These are phyloP conservation scores for Endothia cerciana DNA, from an alignment of 2,329 filamentous ascomycete species.

Conservation along the genomic window DNA sequence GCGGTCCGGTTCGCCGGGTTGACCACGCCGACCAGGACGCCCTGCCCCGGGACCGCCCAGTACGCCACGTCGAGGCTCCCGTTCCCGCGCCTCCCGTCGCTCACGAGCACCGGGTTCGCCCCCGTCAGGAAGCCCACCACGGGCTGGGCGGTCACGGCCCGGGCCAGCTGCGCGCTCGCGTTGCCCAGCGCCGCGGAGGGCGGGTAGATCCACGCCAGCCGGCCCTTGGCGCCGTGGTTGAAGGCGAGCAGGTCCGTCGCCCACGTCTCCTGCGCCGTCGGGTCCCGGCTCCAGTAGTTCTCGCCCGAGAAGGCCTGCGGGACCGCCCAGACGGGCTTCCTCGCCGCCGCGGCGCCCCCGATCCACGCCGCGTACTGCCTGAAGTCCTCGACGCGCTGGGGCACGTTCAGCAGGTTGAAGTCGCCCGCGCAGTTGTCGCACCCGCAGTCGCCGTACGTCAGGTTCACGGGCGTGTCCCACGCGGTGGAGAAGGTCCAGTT, in stretches of 20 bases:
- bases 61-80: conserved; percentile 41
- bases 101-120: conserved; percentile 33
- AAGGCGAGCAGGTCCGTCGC: conserved; percentile 51
- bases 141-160: conserved; percentile 41
- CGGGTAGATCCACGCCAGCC: conserved; percentile 53
- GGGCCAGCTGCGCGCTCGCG: conserved; percentile 45
- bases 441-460: conserved; percentile 64
- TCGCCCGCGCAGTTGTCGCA: conserved; percentile 62
- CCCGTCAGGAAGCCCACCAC: conserved; percentile 46
- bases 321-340: conserved; percentile 49
- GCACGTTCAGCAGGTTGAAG: conserved; percentile 53
- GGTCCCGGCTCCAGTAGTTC: conserved; percentile 52
- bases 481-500: conserved; percentile 55
- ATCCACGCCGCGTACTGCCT: conserved; percentile 45
- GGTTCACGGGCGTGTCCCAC: conserved; percentile 61
- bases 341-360: conserved; percentile 50
- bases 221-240: conserved; percentile 49
- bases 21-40: conserved; percentile 43
- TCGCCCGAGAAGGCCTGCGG: conserved; percentile 54
- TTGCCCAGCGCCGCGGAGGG: conserved; percentile 41
- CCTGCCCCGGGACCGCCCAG: conserved; percentile 36
- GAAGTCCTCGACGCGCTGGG: conserved; percentile 45
- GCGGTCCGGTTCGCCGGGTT: conserved; percentile 38
- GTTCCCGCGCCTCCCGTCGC: conserved; percentile 30
- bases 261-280: conserved; percentile 46